Base-by-base conservation (phyloP, 2,329 filamentous ascomycete genomes). In the Phyllosticta ampelicida region DNA sequence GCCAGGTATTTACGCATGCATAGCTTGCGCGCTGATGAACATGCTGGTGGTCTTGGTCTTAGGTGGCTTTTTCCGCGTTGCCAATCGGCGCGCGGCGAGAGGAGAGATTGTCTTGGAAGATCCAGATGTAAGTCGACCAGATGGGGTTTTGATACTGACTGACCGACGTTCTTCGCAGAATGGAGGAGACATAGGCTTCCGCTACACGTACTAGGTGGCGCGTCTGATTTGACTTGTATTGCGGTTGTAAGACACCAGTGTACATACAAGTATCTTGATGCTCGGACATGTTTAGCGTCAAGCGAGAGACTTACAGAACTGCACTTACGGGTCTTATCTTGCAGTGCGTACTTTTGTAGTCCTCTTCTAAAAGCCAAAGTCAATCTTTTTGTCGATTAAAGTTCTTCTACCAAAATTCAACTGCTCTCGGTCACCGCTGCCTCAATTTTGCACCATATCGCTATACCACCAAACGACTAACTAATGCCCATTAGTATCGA, bases 31-130 rank as follows among this genome's bases (percentile, higher is more conserved):
- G 58, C 58, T 70, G 19, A 62, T 76, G 21, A 70, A 68, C 6
- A 60, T 75, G 6, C 10, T 72, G 21, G 63, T 74, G 18, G 68
- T 74, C 9, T 55, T 56, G 5, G 28, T 71, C 9, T 63, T 71
- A 29, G 69, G 63, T 1, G n/a, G 72, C 8, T 61, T 66, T 9
- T 74, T 74, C 23, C 62, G 62, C 49, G 62, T 58, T 16, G 64
- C 68, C 58, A 77, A 76, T 60, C 67, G 67, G 62, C 68, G 67
- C 56, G 70, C 70, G 0, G 74, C 70, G 30, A 66, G 73, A 5
- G 74, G 74, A 18, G 73, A 75, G 61, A 65, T 73, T 60, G 65
- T 73, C 60, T 65, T 77, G 11, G 73, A 75, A 61, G 70, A 70
- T 59, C 65, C 63, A 26, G 70, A 68, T 56, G 70, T 71, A 62